Conservation (phyloP, 2,329 filamentous ascomycete species). For the Pseudophaeomoniella oleicola region DNA sequence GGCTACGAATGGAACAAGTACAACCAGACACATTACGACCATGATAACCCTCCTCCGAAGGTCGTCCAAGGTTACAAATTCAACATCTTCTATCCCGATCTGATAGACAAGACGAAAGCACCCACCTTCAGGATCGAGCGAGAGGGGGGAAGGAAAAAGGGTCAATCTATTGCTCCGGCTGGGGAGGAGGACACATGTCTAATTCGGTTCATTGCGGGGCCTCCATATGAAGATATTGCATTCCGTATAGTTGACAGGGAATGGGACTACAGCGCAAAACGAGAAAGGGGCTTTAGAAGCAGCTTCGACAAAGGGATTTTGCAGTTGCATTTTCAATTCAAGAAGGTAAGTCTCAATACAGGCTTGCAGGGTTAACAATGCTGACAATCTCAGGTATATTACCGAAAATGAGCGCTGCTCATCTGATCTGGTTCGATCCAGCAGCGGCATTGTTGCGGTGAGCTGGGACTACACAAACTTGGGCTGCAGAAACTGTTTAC, state of each 20-base stretch:
- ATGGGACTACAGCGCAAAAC: conserved; percentile 96
- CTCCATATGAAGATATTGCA: conserved; percentile 91
- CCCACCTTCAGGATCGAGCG: conserved; percentile 93
- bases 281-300: conserved; percentile 86
- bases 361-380: conserved; percentile 36
- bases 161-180: conserved; percentile 82
- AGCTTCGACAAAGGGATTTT: conserved; percentile 97
- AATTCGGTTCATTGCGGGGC: conserved; percentile 87
- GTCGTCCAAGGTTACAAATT: conserved; percentile 99
- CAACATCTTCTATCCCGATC: conserved; percentile 97
- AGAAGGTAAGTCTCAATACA: conserved; percentile 52
- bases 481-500: too few species aligned
- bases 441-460: too few species aligned
- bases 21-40: conserved; percentile 98
- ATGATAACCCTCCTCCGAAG: conserved; percentile 93
- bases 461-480: too few species aligned
- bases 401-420: conserved; percentile 26
- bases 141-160: conserved; percentile 75
- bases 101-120: conserved; percentile 87
- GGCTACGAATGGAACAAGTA: conserved; percentile 99
- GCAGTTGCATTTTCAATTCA: conserved; percentile 96
- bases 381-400: conserved; percentile 25
- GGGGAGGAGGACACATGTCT: conserved; percentile 95
- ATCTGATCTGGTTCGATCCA: too few species aligned
- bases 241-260: conserved; percentile 97